A percentile compares a stretch with the other conserved stretches of the same genome.
Evolutionary conservation across 2,329 filamentous ascomycete genomes (phyloP).

Genomic region (Cladosporium sp.): DNA sequence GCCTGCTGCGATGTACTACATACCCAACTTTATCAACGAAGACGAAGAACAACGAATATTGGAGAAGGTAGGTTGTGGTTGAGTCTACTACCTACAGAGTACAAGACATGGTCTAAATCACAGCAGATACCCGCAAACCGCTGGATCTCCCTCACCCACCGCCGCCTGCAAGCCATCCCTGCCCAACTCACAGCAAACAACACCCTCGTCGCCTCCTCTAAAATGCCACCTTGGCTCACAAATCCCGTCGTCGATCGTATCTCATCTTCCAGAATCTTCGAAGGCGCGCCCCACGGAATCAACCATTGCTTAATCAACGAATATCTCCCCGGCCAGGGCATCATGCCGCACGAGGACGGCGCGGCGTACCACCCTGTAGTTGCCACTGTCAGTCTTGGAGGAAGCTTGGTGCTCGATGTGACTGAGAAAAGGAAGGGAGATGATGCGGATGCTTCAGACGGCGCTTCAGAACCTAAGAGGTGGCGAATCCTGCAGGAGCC

Average conservation of each 20-base stretch:
- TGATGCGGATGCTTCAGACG: not conserved
- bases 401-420: conserved; percentile 70
- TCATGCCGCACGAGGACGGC: conserved; percentile 96
- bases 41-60: conserved; percentile 68
- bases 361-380: conserved; percentile 80
- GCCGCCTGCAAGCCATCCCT: conserved; percentile 85
- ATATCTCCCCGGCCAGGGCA: conserved; percentile 81
- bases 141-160: conserved; percentile 84
- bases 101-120: not conserved
- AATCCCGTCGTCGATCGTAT: conserved; percentile 61
- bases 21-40: conserved; percentile 72
- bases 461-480: conserved; percentile 19
- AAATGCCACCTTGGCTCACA: conserved; percentile 68
- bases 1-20: conserved; percentile 69
- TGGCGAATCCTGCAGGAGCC: conserved; percentile 74
- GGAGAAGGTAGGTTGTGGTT: conserved; percentile 52
- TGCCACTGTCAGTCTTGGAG: conserved; percentile 81
- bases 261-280: conserved; percentile 45
- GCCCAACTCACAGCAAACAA: conserved; percentile 70
- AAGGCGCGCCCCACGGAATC: conserved; percentile 65
- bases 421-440: conserved; percentile 41
- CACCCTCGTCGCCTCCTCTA: conserved; percentile 60
- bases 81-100: not conserved
- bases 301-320: conserved; percentile 96
- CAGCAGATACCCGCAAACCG: conserved; percentile 45